Percentiles rank a stretch among this genome's conserved stretches.
These are phyloP conservation scores for Penicillium goetzii DNA, from an alignment of 495 filamentous ascomycete species.

Conservation along the genomic window DNA sequence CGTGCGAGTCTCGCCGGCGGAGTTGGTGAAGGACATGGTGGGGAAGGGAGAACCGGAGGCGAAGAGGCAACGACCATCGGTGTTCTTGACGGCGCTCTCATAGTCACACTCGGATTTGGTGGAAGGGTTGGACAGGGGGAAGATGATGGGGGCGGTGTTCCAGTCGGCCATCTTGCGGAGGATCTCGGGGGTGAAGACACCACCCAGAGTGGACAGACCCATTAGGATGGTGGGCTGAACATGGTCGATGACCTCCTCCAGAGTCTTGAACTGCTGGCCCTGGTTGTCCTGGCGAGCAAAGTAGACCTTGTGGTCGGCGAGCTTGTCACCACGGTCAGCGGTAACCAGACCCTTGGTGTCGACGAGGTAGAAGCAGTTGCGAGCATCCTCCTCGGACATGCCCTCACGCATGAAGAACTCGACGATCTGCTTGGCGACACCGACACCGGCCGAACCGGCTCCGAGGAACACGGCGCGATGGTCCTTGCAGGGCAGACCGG, in stretches of 20 bases:
- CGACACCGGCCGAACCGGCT: slow-evolving; percentile 92
- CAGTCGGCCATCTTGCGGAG: slow-evolving; percentile 82
- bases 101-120: slow-evolving; percentile 97
- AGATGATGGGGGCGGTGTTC: slow-evolving; percentile 83
- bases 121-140: slow-evolving; percentile 92
- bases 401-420: slow-evolving; percentile 94
- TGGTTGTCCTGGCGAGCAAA: slow-evolving; percentile 91
- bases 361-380: slow-evolving; percentile 93
- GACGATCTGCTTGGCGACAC: slow-evolving; percentile 95
- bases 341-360: slow-evolving; percentile 97
- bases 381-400: slow-evolving; percentile 87
- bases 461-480: slow-evolving; percentile 96
- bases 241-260: slow-evolving; percentile 90
- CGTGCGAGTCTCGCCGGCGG: slow-evolving; percentile 63
- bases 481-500: slow-evolving; percentile 81
- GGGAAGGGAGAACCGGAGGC: slow-evolving; percentile 95
- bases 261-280: slow-evolving; percentile 86
- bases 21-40: slow-evolving; percentile 61
- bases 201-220: slow-evolving; percentile 91
- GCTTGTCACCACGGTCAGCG: slow-evolving; percentile 86
- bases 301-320: slow-evolving; percentile 97
- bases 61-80: slow-evolving; percentile 87
- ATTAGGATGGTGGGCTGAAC: slow-evolving; percentile 94
- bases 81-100: slow-evolving; percentile 86
- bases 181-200: slow-evolving; percentile 88